Evolutionary conservation across 352 stramenopile species (phyloP).

Genomic region (Hyaloperonospora brassicae): DNA sequence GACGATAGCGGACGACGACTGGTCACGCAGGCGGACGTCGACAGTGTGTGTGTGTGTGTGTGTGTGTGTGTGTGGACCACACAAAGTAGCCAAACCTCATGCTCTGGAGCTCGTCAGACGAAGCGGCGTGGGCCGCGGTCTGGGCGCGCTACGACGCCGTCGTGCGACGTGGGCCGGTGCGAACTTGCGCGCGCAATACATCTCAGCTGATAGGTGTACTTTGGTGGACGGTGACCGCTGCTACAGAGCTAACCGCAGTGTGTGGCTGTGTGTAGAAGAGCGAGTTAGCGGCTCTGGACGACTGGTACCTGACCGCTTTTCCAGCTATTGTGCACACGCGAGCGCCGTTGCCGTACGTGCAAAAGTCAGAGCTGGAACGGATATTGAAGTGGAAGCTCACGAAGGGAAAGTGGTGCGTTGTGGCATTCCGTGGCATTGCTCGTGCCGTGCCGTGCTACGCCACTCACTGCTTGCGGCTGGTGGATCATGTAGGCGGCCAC

Average conservation of each 20-base stretch:
- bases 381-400: constrained; percentile 83
- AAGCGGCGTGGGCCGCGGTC: constrained; percentile 28
- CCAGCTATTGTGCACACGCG: constrained; percentile 34
- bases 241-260: background rate
- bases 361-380: constrained; percentile 43
- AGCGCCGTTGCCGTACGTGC: constrained; percentile 43
- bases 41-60: background rate
- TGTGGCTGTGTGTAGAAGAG: constrained; percentile 36
- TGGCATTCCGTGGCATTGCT: background rate
- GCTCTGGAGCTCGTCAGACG: constrained; percentile 26
- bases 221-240: no score
- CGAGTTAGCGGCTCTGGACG: constrained; percentile 46
- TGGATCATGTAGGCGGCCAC: constrained; percentile 37
- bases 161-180: constrained; percentile 35
- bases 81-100: constrained; percentile 1
- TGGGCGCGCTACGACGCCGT: constrained; percentile 38
- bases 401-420: constrained; percentile 73
- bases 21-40: background rate
- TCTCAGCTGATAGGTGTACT: no score
- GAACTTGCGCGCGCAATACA: no score
- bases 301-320: constrained; percentile 44
- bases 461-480: constrained; percentile 4
- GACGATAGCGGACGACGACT: background rate
- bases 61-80: background rate
- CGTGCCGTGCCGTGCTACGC: background rate